These are phyloP conservation scores for Mortierella claussenii DNA, from an alignment of 192 early-diverging fungal species.

Conservation along the genomic window DNA sequence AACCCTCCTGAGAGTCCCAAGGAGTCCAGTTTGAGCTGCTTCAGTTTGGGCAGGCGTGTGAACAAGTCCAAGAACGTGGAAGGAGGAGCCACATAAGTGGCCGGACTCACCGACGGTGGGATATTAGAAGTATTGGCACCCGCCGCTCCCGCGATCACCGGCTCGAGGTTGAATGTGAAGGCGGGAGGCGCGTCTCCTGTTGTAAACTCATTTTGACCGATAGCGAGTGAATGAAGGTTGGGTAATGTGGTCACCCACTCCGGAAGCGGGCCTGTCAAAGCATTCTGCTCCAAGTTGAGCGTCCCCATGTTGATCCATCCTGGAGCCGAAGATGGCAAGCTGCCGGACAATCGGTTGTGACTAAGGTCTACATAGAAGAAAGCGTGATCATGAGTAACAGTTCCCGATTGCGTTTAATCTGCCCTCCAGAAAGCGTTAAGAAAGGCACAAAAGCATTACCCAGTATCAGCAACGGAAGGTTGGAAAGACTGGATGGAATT, in stretches of 20 bases:
- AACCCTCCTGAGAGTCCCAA: slow-evolving; percentile 28
- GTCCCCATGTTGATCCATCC: slow-evolving; percentile 28
- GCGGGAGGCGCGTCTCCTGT: slow-evolving; percentile 17
- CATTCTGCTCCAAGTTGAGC: slow-evolving; percentile 32
- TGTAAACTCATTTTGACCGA: slow-evolving; percentile 38
- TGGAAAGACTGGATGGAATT: slow-evolving; percentile 26
- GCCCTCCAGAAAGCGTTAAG: background rate
- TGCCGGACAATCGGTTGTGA: slow-evolving; percentile 32
- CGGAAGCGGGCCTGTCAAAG: slow-evolving; percentile 20
- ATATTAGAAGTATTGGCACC: background rate
- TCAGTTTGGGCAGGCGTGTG: slow-evolving; percentile 15
- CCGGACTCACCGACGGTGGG: slow-evolving; percentile 9
- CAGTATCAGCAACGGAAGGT: slow-evolving; percentile 21
- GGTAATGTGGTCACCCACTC: slow-evolving; percentile 37
- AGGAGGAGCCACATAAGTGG: background rate
- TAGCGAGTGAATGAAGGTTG: slow-evolving; percentile 36
- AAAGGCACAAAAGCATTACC: slow-evolving; percentile 3
- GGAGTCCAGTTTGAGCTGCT: slow-evolving; percentile 39
- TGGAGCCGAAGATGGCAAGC: slow-evolving; percentile 17
- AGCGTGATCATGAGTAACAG: background rate
- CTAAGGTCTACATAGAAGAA: slow-evolving; percentile 39
- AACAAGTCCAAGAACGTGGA: slow-evolving; percentile 36
- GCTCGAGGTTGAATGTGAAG: slow-evolving; percentile 38
- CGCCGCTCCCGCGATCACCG: background rate
- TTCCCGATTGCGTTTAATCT: background rate